Evolutionary conservation across 176 grass and related monocot genomes (phyloP), one percentile per base, ranked within the genome.

Genomic region (Avena insularis): DNA sequence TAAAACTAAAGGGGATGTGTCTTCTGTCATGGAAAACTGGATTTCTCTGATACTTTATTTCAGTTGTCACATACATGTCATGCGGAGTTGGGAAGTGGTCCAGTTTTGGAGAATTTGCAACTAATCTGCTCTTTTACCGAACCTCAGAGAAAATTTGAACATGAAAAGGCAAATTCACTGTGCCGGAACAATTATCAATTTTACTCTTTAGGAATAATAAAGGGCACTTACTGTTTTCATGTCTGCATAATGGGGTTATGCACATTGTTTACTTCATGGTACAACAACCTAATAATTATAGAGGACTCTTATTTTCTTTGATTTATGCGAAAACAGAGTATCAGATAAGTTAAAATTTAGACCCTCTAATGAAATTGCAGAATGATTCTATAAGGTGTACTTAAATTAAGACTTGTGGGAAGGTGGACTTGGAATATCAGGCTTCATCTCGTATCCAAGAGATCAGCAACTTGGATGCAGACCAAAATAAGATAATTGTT

Each of bases 401-500:
- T 69, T 59, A 31, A 68, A 57, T 70, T 71, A 71, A 20, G 68
- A 36, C 21, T 21, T 35, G 12, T 80, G n/a, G 21, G 25, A 69
- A 9, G 6, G 68, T 85, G 71, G 6, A 14, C 9, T 51, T 78
- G 6, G 13, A 82, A 75, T 68, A 79, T 75, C 75, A 80, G 69
- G 11, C 59, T 64, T 80, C 50, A 69, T 76, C 81, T 76, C 81
- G 31, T 60, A 61, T 79, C 82, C 40, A 76, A 85, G 31, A 88
- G 53, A 88, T 66, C 82, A 48, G 12, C 61, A 85, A 56, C 62
- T 64, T 80, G 57, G 86, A 49, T 82, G 75, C 35, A 83, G 16
- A 64, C 82, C 78, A 91, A 85, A 85, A 86, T 65, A 53, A 71
- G 70, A 85, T 10, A 82, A 72, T 63, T 79, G 17, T 79, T 69